Percentiles rank a stretch among this genome's conserved stretches.
Evolutionary conservation across 495 filamentous ascomycete genomes (phyloP).

Genomic region (Corynascus novoguineensis): DNA sequence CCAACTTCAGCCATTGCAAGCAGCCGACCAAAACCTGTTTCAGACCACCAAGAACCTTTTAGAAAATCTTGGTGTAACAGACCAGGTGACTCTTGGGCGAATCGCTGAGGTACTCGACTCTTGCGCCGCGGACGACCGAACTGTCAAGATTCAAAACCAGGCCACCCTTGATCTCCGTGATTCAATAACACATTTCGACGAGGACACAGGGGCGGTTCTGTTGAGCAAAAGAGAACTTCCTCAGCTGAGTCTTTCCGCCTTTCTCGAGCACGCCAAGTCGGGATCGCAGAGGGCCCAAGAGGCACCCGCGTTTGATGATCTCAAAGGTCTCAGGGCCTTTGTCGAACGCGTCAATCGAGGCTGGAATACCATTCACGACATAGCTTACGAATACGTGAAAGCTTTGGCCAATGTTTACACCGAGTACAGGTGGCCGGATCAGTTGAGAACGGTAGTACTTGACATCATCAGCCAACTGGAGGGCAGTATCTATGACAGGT

Average conservation of each 20-base stretch:
- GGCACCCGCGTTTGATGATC: constrained; percentile 51
- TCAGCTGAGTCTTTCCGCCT: constrained; percentile 55
- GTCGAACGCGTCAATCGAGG: constrained; percentile 47
- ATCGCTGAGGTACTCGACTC: constrained; percentile 50
- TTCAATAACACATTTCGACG: constrained; percentile 37
- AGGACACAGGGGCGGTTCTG: constrained; percentile 38
- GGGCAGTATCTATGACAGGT: constrained; percentile 56
- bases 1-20: constrained; percentile 59
- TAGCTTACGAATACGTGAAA: constrained; percentile 60
- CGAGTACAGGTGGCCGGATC: constrained; percentile 61
- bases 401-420: constrained; percentile 58
- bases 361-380: constrained; percentile 57
- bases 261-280: constrained; percentile 72
- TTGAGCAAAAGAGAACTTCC: constrained; percentile 39
- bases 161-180: constrained; percentile 40
- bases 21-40: constrained; percentile 74
- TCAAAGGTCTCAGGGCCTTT: constrained; percentile 54
- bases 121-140: constrained; percentile 42
- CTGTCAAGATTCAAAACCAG: constrained; percentile 34
- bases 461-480: constrained; percentile 64
- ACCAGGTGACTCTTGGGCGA: constrained; percentile 45
- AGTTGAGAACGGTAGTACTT: constrained; percentile 63
- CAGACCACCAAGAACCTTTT: constrained; percentile 60
- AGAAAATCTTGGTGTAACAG: constrained; percentile 58
- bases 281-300: constrained; percentile 47